Conservation (phyloP, 768 basidiomycete species). For the Kwoniella dendrophila region DNA sequence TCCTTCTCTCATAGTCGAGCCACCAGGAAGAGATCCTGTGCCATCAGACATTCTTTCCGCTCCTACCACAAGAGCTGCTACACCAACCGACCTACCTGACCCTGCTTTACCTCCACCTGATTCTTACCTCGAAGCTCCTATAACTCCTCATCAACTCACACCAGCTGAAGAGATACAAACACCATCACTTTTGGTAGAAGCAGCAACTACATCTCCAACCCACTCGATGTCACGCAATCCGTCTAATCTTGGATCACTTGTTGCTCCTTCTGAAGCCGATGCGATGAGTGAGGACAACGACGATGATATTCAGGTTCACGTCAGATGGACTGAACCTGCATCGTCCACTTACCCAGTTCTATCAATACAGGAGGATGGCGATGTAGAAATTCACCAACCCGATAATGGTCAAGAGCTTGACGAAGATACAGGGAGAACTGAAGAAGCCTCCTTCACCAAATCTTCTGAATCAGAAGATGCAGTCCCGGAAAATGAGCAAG, state of each 20-base stretch:
- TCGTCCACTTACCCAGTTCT: too few species aligned
- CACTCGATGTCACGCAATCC: slow-evolving; percentile 4
- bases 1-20: slow-evolving; percentile 30
- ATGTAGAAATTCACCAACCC: neutral
- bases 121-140: slow-evolving; percentile 10
- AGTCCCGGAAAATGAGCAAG: neutral
- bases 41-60: slow-evolving; percentile 2
- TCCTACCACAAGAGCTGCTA: slow-evolving; percentile 1
- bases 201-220: slow-evolving; percentile 12
- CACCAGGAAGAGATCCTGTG: slow-evolving; percentile 18
- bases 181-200: slow-evolving; percentile 16
- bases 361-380: neutral
- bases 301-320: slow-evolving; percentile 12
- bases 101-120: slow-evolving; percentile 14
- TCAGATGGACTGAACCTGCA: neutral
- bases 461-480: neutral
- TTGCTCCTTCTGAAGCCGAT: neutral
- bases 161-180: slow-evolving; percentile 8
- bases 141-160: slow-evolving; percentile 20
- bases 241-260: neutral
- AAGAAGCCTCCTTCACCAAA: too few species aligned
- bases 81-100: slow-evolving; percentile 21
- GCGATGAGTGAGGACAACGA: slow-evolving; percentile 8
- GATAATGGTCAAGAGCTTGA: too few species aligned
- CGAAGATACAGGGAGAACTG: too few species aligned